Base-by-base conservation (phyloP, 768 basidiomycete genomes). In the Ramaria sp. region DNA sequence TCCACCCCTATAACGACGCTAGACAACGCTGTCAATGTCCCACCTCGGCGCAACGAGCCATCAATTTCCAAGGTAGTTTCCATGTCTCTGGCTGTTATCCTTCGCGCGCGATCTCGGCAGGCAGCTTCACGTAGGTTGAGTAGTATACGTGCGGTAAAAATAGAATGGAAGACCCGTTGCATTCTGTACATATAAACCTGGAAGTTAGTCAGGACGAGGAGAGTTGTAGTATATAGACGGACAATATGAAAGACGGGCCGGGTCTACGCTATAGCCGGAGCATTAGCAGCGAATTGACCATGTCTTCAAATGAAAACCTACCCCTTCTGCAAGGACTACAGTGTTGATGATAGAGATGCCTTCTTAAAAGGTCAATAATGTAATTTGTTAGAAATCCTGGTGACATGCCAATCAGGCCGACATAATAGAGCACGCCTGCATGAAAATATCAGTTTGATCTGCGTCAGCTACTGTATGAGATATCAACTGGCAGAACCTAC, bases 101-200 rank as follows among this genome's bases (percentile, higher is more conserved):
- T 49, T 33, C 24, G 9, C 11, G 48, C 7, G 5, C 48, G 19
- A 33, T 49, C 48, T 13, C 31, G 19, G 27, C 20, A 10, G 13
- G 48, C 56, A 7, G 56, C 56, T 57, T 57, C 39, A 2, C 56
- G 56, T 1, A 57, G 49, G 30, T 57, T 49, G 49, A 57, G 50
- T 11, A 57, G 48, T 30, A 57, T 53, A 19, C 56, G 56, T 19
- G 49, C 49, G 9, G 56, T 38, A 27, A 57, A 46, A 15, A 57
- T 50, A 0, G 56, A 57, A 30, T 57, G 56, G 9, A 57, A 20
- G 46, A 13, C 56, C 11, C 56, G 56, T 37, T 57, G 56, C 56
- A 57, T 57, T 49, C 53, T 54, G 31, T 12, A 52, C 22, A 33
- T 17, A 30, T 43, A 30, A 24, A 11, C 11, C 13, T 4, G 24